These are phyloP conservation scores for Hamigera avellanea DNA, from an alignment of 495 filamentous ascomycete species.

Conservation along the genomic window DNA sequence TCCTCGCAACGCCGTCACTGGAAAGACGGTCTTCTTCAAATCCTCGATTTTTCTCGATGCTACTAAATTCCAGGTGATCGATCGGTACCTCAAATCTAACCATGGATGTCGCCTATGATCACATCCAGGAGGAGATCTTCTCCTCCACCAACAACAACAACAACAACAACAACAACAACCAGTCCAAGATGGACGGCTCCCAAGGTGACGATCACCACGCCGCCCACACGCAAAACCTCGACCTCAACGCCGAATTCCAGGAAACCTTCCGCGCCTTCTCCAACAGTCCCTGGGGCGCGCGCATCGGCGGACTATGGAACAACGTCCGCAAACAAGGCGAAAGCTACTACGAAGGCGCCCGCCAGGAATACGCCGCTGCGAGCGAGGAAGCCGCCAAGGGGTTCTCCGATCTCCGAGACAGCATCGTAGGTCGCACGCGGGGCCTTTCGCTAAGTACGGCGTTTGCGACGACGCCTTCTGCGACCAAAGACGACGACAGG, in stretches of 20 bases:
- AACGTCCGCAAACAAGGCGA: conserved; percentile 87
- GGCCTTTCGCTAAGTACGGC: conserved; percentile 54
- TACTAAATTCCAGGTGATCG: too few relatives aligned
- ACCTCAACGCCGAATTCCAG: conserved; percentile 79
- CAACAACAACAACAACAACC: conserved; percentile 30
- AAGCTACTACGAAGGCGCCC: conserved; percentile 72
- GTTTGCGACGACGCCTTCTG: conserved; percentile 5
- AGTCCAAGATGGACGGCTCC: too few relatives aligned
- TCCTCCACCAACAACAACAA: conserved; percentile 43
- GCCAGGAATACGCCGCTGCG: conserved; percentile 67
- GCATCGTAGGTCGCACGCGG: conserved; percentile 59
- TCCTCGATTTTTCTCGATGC: too few relatives aligned
- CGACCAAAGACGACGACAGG: conserved; percentile 11
- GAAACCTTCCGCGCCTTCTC: conserved; percentile 93
- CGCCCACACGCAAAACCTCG: conserved; percentile 36
- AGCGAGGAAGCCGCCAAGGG: conserved; percentile 75
- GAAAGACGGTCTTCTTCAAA: too few relatives aligned
- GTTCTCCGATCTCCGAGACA: conserved; percentile 59
- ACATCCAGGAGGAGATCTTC: conserved; percentile 78
- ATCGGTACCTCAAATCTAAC: too few relatives aligned
- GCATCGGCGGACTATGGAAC: conserved; percentile 78
- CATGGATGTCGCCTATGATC: conserved; percentile 97
- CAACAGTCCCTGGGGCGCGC: conserved; percentile 78
- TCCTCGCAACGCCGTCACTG: too few relatives aligned
- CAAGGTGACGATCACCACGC: conserved; percentile 36